Conservation (phyloP, 345 rosid species). For the Schrenkiella parvula region DNA sequence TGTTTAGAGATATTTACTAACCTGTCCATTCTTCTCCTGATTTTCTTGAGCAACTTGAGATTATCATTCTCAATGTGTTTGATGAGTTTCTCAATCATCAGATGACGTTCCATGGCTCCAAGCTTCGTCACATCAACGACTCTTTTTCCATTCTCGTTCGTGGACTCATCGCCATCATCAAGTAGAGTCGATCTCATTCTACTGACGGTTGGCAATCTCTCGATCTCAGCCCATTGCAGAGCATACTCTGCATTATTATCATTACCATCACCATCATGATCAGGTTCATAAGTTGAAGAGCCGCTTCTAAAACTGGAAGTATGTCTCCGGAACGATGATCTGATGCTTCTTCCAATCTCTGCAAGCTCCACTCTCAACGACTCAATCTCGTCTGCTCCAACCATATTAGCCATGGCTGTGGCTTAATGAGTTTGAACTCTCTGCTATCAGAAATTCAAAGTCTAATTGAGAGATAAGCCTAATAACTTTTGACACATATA, state of each 20-base stretch:
- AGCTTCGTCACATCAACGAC: constrained; percentile 61
- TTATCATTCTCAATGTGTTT: constrained; percentile 71
- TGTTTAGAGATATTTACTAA: constrained; percentile 12
- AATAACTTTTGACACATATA: constrained; percentile 7
- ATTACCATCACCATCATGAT: constrained; percentile 16
- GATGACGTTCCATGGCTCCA: constrained; percentile 49
- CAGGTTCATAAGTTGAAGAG: constrained; percentile 32
- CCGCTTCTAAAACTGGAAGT: constrained; percentile 45
- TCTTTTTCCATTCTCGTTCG: constrained; percentile 27
- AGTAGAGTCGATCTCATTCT: constrained; percentile 58
- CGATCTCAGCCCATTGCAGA: constrained; percentile 65
- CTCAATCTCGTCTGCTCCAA: constrained; percentile 58
- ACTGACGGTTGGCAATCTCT: constrained; percentile 69
- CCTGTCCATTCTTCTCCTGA: constrained; percentile 59
- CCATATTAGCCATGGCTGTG: constrained; percentile 48
- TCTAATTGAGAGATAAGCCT: constrained; percentile 4
- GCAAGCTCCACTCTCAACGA: constrained; percentile 54
- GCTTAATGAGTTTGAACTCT: constrained; percentile 19
- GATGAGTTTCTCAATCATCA: constrained; percentile 67
- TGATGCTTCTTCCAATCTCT: constrained; percentile 64
- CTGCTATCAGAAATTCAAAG: background rate
- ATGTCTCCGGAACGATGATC: constrained; percentile 55
- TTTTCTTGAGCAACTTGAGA: constrained; percentile 50
- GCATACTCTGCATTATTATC: constrained; percentile 42
- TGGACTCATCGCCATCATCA: constrained; percentile 27